Evolutionary conservation across 495 filamentous ascomycete species (phyloP), one percentile per base, ranked within the genome.

Genomic region (Penicillium lividum): DNA sequence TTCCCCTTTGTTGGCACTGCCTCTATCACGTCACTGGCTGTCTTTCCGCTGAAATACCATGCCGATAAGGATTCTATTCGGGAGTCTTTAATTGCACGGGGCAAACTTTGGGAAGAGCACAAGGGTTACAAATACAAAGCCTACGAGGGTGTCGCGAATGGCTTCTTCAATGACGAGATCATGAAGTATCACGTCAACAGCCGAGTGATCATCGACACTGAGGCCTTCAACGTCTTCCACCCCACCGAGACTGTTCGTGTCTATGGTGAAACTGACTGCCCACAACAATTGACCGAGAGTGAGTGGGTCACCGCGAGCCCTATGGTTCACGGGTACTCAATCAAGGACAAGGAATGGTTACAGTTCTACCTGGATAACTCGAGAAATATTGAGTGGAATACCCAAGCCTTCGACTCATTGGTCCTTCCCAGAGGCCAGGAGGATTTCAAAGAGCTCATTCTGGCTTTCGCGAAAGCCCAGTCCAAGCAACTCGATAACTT

Each of bases 61-160:
- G 57, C 71, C 0, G 70, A 81, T 10, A 64, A 65, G 22, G 59
- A 57, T 0, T 31, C 51, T 3, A 56, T 71, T 22, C 61, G 60
- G 0, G 30, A 71, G 22, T 42, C 65, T 4, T 65, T 86, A 36
- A 67, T 76, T 5, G 69, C 73, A 50, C 73, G 80, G 8, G 84
- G 83, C 10, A 72, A 72, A 57, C 54, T 66, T 15, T 86, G 83
- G 58, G 77, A 83, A 57, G 62, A 68, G 40, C 75, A 85, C n/a
- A 77, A 77, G 36, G 86, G 87, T 0, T 82, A 80, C 43, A 80
- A 86, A 60, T 88, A 87, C 73, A 85, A 82, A 61, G 67, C 76
- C 7, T 89, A 88, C 63, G 70, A 79, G 22, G 87, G 84, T 22
- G 61, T 79, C 42, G 77, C 69, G 6, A 70, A 76, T 62, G 72